Conservation (phyloP, 2,329 filamentous ascomycete genomes). For the Colletotrichum sublineola region DNA sequence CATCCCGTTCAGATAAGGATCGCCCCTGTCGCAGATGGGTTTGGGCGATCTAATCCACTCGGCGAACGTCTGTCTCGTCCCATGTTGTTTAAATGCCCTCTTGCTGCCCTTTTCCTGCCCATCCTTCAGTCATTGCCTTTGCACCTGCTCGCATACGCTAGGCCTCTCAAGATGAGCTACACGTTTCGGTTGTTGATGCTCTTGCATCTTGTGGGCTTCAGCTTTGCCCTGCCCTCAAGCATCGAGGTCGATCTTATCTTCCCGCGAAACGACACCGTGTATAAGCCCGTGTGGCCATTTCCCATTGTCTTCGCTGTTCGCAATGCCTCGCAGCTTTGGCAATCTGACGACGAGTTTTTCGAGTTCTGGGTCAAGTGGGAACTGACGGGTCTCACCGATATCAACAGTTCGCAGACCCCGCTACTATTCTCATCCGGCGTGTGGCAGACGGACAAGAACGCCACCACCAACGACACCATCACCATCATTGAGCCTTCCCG, state of each 20-base stretch:
- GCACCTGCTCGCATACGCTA: not conserved
- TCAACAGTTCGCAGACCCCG: not conserved
- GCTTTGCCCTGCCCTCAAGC: not conserved
- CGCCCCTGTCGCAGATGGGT: not conserved
- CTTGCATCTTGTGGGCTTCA: not conserved
- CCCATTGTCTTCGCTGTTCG: conserved; percentile 21
- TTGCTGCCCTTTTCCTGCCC: not conserved
- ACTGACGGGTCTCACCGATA: conserved; percentile 7
- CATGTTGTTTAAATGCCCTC: not conserved
- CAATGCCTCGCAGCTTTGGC: conserved; percentile 18
- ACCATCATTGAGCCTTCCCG: conserved; percentile 9
- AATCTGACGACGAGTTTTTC: not conserved
- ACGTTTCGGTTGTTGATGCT: not conserved
- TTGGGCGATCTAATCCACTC: not conserved
- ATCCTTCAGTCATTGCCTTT: not conserved
- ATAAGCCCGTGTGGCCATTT: conserved; percentile 21
- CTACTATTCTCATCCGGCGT: conserved; percentile 6
- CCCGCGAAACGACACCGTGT: conserved; percentile 11
- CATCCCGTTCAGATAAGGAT: not conserved
- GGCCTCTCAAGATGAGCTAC: not conserved
- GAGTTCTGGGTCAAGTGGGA: conserved; percentile 21
- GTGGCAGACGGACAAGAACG: conserved; percentile 1
- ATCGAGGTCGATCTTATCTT: conserved; percentile 21
- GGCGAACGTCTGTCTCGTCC: not conserved
- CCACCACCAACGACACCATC: not conserved